phyloP scores from a whole-genome alignment of 2,329 filamentous ascomycete species.

The Fusarium coffeatum region DNA sequence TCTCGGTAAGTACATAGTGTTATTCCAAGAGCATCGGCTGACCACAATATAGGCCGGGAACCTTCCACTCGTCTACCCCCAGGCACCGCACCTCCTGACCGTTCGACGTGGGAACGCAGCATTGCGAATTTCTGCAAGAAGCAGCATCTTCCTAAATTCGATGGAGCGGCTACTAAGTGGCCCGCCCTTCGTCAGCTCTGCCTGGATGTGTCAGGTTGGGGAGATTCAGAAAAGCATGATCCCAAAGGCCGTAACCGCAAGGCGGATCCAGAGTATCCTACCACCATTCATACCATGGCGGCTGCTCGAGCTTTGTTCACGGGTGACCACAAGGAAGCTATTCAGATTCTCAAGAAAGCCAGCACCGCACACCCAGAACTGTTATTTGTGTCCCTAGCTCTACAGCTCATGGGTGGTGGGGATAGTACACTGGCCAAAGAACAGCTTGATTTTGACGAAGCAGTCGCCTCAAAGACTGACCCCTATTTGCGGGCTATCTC shows the following conservation, averaged over 20 bases:
- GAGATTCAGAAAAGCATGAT: slow-evolving; percentile 64
- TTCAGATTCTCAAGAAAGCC: slow-evolving; percentile 75
- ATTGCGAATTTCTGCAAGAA: slow-evolving; percentile 73
- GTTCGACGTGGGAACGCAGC: slow-evolving; percentile 68
- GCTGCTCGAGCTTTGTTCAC: slow-evolving; percentile 81
- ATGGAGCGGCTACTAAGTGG: slow-evolving; percentile 71
- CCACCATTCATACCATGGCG: slow-evolving; percentile 74
- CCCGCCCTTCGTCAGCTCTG: slow-evolving; percentile 80
- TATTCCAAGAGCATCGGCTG: background rate
- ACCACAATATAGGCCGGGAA: slow-evolving; percentile 57
- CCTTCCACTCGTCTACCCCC: slow-evolving; percentile 61
- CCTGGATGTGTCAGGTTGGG: slow-evolving; percentile 79
- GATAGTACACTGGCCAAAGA: slow-evolving; percentile 58
- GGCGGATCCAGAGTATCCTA: slow-evolving; percentile 60
- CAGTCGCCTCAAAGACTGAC: slow-evolving; percentile 73
- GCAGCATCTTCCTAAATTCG: slow-evolving; percentile 70
- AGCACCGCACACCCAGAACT: slow-evolving; percentile 72
- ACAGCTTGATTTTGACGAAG: slow-evolving; percentile 69
- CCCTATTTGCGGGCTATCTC: slow-evolving; percentile 85
- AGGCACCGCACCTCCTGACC: slow-evolving; percentile 59
- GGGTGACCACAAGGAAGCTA: slow-evolving; percentile 74
- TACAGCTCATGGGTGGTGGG: slow-evolving; percentile 70
- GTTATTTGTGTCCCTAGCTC: slow-evolving; percentile 73
- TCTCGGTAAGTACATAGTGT: slow-evolving; percentile 63
- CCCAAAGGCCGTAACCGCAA: slow-evolving; percentile 58